Conservation (phyloP, 2,329 filamentous ascomycete genomes). For the Capronia epimyces region DNA sequence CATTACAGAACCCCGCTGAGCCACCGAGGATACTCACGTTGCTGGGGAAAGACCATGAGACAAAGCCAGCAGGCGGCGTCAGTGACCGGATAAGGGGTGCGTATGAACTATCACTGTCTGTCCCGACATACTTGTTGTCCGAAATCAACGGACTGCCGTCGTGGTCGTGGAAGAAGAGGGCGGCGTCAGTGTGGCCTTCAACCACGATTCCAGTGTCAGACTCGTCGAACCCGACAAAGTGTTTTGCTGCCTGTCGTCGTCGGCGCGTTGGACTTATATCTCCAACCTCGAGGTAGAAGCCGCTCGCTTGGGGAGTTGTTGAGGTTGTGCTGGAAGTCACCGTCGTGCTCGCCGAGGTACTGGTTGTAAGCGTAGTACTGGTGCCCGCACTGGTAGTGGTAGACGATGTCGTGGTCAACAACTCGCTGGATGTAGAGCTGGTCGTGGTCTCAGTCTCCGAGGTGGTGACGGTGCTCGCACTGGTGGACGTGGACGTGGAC, state of each 20-base stretch:
- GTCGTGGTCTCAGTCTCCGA: too few species aligned
- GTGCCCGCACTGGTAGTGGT: neutral
- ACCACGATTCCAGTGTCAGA: neutral
- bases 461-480: neutral
- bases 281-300: neutral
- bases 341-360: neutral
- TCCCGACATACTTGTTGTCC: neutral
- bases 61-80: neutral
- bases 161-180: neutral
- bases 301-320: neutral
- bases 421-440: neutral
- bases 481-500: neutral
- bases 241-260: neutral
- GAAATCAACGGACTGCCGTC: neutral
- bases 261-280: neutral
- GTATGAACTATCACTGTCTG: neutral
- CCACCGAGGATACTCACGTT: neutral
- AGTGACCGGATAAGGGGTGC: neutral
- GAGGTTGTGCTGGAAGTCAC: neutral
- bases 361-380: neutral
- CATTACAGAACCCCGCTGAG: neutral
- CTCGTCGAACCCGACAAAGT: neutral
- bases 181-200: neutral
- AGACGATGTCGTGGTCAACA: neutral
- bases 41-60: neutral